Evolutionary conservation across 2,329 filamentous ascomycete genomes (phyloP).

Genomic region (Verticillium zaregamsianum): DNA sequence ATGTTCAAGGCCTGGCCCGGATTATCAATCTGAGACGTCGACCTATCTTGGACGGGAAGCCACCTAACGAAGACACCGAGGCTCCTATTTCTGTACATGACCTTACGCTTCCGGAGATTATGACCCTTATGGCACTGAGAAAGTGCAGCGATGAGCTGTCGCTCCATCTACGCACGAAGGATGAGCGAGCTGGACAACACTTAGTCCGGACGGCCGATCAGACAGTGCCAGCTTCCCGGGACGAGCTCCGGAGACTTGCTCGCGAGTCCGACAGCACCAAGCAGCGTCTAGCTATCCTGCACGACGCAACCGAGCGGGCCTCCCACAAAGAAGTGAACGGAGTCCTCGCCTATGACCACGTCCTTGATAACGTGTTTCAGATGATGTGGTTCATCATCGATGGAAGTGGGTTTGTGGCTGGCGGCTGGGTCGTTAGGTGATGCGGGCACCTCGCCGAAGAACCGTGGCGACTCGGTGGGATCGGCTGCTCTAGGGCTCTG

Average conservation of each 20-base stretch:
- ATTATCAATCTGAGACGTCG: no score
- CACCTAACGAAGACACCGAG: not conserved
- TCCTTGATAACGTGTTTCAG: not conserved
- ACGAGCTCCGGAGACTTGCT: not conserved
- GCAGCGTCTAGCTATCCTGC: not conserved
- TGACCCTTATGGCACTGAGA: not conserved
- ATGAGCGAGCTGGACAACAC: not conserved
- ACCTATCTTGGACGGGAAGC: no score
- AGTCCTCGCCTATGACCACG: not conserved
- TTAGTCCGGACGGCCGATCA: not conserved
- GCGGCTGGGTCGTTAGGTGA: not conserved
- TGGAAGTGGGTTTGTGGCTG: not conserved
- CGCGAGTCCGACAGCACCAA: not conserved
- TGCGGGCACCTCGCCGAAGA: not conserved
- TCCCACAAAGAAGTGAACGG: not conserved
- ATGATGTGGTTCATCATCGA: no score
- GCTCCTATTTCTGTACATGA: not conserved
- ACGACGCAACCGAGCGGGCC: not conserved
- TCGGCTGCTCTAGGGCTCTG: not conserved
- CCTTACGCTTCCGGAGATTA: not conserved
- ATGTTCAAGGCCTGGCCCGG: not conserved
- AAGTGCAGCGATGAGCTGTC: not conserved
- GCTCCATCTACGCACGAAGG: not conserved
- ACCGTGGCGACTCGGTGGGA: not conserved
- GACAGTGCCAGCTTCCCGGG: not conserved